Percentiles rank a stretch among this genome's conserved stretches.
Evolutionary conservation across 768 basidiomycete genomes (phyloP).

Genomic region (Cyclocybe cylindracea): DNA sequence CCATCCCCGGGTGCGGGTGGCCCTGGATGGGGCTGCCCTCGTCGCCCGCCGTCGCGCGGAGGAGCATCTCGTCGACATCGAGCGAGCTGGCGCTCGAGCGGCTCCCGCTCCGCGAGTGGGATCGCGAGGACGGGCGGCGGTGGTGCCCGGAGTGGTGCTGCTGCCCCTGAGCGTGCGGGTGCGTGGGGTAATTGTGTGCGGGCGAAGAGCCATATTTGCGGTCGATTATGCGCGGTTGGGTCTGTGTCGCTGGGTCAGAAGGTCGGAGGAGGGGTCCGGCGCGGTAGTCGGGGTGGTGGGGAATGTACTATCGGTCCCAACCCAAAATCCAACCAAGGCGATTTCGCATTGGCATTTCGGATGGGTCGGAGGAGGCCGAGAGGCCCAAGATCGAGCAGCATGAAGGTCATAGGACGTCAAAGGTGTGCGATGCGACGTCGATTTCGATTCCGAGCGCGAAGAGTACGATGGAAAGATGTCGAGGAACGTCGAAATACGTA

Average conservation of each 20-base stretch:
- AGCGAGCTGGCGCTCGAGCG: conserved; percentile 37
- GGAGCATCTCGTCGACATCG: conserved; percentile 47
- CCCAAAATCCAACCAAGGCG: too few species aligned
- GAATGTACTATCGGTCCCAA: not conserved
- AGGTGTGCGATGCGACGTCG: too few species aligned
- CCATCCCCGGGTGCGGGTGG: not conserved
- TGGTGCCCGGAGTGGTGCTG: conserved; percentile 9
- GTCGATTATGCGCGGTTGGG: conserved; percentile 19
- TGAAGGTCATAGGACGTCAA: too few species aligned
- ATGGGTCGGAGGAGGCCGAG: too few species aligned
- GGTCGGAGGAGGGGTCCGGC: not conserved
- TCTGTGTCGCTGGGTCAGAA: conserved; percentile 3
- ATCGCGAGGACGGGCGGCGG: conserved; percentile 9
- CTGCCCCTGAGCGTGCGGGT: not conserved
- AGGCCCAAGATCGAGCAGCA: too few species aligned
- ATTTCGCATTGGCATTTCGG: too few species aligned
- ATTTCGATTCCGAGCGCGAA: too few species aligned
- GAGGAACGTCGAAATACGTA: too few species aligned
- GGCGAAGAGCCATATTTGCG: conserved; percentile 15
- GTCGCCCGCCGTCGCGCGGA: conserved; percentile 36
- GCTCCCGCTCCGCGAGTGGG: conserved; percentile 32
- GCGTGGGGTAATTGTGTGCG: not conserved
- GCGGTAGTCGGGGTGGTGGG: conserved; percentile 1
- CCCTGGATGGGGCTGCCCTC: conserved; percentile 6
- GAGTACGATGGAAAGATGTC: too few species aligned